Percentiles rank a stretch among this genome's conserved stretches.
Evolutionary conservation across 2,329 filamentous ascomycete genomes (phyloP).

Genomic region (Venturia oleaginea): DNA sequence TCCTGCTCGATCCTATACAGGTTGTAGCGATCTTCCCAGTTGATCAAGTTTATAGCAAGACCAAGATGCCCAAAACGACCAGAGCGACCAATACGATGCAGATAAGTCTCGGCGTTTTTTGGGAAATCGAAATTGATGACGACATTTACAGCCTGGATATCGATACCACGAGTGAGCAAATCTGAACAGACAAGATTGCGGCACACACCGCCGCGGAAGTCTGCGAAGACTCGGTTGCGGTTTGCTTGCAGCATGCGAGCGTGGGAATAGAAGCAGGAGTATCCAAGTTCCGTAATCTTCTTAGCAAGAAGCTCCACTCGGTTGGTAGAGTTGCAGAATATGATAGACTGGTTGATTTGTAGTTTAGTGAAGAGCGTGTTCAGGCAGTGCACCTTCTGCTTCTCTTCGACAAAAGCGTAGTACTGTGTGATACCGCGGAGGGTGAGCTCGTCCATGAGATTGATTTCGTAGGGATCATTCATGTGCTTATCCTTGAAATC

Average conservation of each 20-base stretch:
- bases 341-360: conserved; percentile 99
- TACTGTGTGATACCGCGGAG: conserved; percentile 97
- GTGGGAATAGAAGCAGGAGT: conserved; percentile 99
- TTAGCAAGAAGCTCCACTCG: conserved; percentile 95
- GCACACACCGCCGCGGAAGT: conserved; percentile 96
- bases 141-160: conserved; percentile 98
- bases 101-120: conserved; percentile 97
- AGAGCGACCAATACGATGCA: conserved; percentile 95
- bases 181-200: conserved; percentile 98
- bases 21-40: conserved; percentile 98
- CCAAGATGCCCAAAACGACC: conserved; percentile 95
- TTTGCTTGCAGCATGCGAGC: conserved; percentile 96
- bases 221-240: conserved; percentile 97
- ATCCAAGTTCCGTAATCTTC: conserved; percentile 98
- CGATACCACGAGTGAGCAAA: conserved; percentile 93
- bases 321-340: conserved; percentile 99
- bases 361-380: conserved; percentile 99
- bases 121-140: conserved; percentile 99
- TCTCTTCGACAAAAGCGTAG: conserved; percentile 98
- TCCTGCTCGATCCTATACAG: conserved; percentile 98
- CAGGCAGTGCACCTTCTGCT: conserved; percentile 97
- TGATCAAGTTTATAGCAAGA: conserved; percentile 97
- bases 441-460: conserved; percentile 98
- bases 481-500: conserved; percentile 98
- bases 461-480: conserved; percentile 93